Conservation (phyloP, 257 asterid species). For the Ilex aquifolium region DNA sequence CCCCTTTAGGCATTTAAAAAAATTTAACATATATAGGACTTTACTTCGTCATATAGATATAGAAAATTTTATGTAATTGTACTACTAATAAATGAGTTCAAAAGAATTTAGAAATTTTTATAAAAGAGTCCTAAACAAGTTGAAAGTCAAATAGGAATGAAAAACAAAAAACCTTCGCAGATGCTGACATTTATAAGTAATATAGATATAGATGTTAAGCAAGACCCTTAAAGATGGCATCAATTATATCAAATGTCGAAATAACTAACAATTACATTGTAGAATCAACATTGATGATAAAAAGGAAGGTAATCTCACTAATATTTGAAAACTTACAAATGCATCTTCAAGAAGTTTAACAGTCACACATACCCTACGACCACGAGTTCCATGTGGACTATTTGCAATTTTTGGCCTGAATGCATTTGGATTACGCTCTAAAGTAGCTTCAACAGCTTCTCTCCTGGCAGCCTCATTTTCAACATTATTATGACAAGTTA, state of each 20-base stretch:
- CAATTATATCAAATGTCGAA: background rate
- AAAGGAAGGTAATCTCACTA: background rate
- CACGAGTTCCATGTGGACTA: constrained; percentile 90
- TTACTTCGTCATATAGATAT: too few species aligned
- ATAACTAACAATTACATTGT: background rate
- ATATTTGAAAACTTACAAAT: background rate
- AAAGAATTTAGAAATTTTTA: too few species aligned
- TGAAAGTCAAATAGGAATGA: too few species aligned
- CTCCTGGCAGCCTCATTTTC: constrained; percentile 82
- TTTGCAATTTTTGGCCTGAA: constrained; percentile 91
- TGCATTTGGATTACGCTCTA: constrained; percentile 94
- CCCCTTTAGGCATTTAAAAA: too few species aligned
- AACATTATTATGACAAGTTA: constrained; percentile 76
- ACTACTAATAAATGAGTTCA: too few species aligned
- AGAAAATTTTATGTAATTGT: too few species aligned
- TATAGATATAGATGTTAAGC: too few species aligned
- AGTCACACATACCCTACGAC: constrained; percentile 44
- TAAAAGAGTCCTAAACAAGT: too few species aligned
- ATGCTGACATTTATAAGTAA: too few species aligned
- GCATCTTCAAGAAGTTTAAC: constrained; percentile 6
- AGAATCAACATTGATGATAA: background rate
- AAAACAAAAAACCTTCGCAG: too few species aligned
- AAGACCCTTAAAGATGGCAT: too few species aligned
- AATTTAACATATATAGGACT: too few species aligned
- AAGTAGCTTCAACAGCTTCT: constrained; percentile 86